Evolutionary conservation across 2,329 filamentous ascomycete genomes (phyloP), one percentile per base, ranked within the genome.

Genomic region (Huntiella omanensis): DNA sequence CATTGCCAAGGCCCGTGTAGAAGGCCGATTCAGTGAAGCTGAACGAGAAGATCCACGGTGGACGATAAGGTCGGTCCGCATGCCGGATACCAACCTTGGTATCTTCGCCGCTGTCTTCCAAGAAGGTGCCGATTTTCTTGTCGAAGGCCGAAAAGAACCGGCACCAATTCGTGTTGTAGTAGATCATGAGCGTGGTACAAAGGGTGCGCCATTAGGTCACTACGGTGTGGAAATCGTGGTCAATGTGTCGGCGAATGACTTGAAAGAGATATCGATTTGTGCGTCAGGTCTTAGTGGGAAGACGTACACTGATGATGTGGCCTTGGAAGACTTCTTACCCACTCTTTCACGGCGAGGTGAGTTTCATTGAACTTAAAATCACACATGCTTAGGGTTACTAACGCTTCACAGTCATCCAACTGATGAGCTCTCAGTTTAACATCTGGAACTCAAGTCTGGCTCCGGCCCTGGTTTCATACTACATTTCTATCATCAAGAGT

Each of bases 21-120:
- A 95, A 61, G 81, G 78, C 4, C 75, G 87, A 8, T 94, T 92
- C 55, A 66, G 82, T 0, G 86, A 94, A 58, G 60, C 66, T n/a
- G 84, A 94, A 63, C 75, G 87, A 49, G 85, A 94, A 59, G 74
- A 80, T 49, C 70, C 77, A 12, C 76, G 73, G 54, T 95, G 85
- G 86, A 82, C 82, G 32, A 71, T 92, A 32, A 75, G 85, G 34
- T 81, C 77, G 15, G 71, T 75, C 11, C 73, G 70, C 49, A 71
- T 77, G 58, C 68, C 71, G 34, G 80, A 78, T 55, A 70, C 64
- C 49, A 71, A 69, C 46, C 60, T 80, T 7, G 71, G 68, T 7
- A 54, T 80, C 19, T 73, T 75, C 54, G 74, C 77, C 1, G 80
- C 82, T 4, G 69, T 87, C 3, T 84, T 82, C 49, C 79, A 86